phyloP scores from a whole-genome alignment of 169 alveolate genomes.

The Eimeria necatrix region DNA sequence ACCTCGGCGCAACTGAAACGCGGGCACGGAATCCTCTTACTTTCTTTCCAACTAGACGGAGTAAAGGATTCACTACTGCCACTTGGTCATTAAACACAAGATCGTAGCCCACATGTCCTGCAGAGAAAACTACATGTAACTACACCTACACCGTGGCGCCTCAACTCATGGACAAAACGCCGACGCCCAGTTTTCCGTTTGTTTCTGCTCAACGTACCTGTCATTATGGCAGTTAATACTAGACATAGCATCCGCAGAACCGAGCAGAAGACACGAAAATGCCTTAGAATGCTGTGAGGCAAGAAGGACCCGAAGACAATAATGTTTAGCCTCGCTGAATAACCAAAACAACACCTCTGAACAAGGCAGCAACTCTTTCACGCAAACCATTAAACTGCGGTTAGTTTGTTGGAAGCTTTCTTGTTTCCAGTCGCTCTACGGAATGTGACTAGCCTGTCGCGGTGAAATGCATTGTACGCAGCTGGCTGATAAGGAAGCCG shows the following conservation, averaged over 20 bases:
- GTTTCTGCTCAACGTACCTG: constrained; percentile 55
- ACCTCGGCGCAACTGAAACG: not conserved
- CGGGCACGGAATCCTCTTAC: constrained; percentile 8
- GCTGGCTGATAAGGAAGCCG: no score
- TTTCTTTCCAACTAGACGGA: constrained; percentile 69
- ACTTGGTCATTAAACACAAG: constrained; percentile 93
- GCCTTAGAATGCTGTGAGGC: constrained; percentile 87
- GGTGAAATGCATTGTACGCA: no score
- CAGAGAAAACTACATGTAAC: constrained; percentile 73
- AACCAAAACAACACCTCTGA: constrained; percentile 28
- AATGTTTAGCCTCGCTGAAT: constrained; percentile 88
- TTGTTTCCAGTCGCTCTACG: no score
- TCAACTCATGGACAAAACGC: not conserved
- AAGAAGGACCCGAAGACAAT: constrained; percentile 91
- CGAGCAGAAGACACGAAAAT: constrained; percentile 91
- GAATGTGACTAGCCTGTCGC: no score
- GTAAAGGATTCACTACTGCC: constrained; percentile 83
- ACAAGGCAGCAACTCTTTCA: no score
- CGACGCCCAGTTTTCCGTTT: not conserved
- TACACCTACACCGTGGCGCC: no score
- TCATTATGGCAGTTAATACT: constrained; percentile 50
- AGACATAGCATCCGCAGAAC: constrained; percentile 92
- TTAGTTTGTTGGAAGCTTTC: no score
- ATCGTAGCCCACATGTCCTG: constrained; percentile 90
- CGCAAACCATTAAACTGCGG: no score